Evolutionary conservation across 2,329 filamentous ascomycete genomes (phyloP).

Genomic region (Epichloe baconii): DNA sequence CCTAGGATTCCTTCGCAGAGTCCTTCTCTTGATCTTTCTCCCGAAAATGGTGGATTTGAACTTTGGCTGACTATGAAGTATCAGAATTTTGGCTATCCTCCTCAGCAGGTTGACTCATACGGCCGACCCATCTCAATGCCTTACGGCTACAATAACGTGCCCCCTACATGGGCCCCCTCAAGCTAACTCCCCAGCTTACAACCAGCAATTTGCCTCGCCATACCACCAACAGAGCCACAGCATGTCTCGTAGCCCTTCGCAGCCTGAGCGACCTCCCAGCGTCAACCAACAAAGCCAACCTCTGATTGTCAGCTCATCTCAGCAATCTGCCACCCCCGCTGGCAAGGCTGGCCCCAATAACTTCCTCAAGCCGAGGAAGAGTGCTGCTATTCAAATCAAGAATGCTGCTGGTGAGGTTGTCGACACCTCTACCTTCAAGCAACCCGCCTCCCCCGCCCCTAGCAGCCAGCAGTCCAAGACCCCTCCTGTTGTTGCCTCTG

Average conservation of each 20-base stretch:
- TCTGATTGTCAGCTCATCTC: conserved; percentile 47
- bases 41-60: conserved; percentile 58
- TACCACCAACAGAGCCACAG: conserved; percentile 42
- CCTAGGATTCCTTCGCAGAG: conserved; percentile 5
- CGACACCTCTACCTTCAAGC: conserved; percentile 49
- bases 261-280: conserved; percentile 57
- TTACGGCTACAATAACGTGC: conserved; percentile 33
- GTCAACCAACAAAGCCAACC: conserved; percentile 47
- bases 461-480: conserved; percentile 46
- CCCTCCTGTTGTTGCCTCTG: conserved; percentile 58
- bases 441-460: conserved; percentile 43
- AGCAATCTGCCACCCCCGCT: conserved; percentile 51
- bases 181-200: conserved; percentile 36
- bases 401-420: conserved; percentile 68
- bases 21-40: conserved; percentile 46
- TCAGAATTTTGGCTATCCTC: conserved; percentile 50
- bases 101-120: conserved; percentile 27
- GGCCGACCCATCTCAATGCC: conserved; percentile 24
- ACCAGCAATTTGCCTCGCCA: conserved; percentile 30
- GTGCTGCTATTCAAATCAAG: conserved; percentile 71
- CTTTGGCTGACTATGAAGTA: conserved; percentile 56
- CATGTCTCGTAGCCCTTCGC: conserved; percentile 78
- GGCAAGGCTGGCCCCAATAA: conserved; percentile 31
- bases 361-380: conserved; percentile 48
- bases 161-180: conserved; percentile 37